Evolutionary conservation across 2,329 filamentous ascomycete genomes (phyloP), one percentile per base, ranked within the genome.

Genomic region (Sarocladiaceae sp.): DNA sequence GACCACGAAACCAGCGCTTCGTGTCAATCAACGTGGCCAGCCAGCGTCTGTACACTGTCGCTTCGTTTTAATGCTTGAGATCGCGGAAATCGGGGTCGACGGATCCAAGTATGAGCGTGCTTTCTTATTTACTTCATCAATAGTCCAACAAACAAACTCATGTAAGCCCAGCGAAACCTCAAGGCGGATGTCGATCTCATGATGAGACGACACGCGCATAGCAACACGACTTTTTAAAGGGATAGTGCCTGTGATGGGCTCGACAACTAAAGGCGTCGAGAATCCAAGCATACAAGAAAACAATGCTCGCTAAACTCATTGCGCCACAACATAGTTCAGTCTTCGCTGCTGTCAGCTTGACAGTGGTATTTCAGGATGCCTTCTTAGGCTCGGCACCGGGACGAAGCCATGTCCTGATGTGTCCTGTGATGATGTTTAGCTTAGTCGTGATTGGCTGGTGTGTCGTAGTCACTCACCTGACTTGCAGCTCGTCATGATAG

Each of bases 401-500:
- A 29, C 55, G 35, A 5, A 55, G 57, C 58, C 58, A 59, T 4
- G 58, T 58, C 20, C 55, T 51, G 36, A 59, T 17, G 50, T 56
- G 54, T n/a, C 54, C 54, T 54, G 31, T 17, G 26, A 39, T 17
- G 5, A 33, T n/a, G 20, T 4, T 23, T 18, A n/a, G 31, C 28
- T 33, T n/a, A 35, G 12, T 35, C 13, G n/a, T 17, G 3, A 29
- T 37, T 37, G 26, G 23, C n/a, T 17, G 5, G 26, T 31, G 7
- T 39, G n/a, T n/a, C n/a, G n/a, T n/a, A n/a, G n/a, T n/a, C n/a
- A n/a, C 86, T 69, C 75, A 95, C 93, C 93, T 71, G 86, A 88
- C 65, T 90, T 88, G 71, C 91, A 97, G 59, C 90, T 90, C 31
- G 91, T 97, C 63, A 97, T 85, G 59, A 99, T 96, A 57, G 87